Base-by-base conservation (phyloP, 2,329 filamentous ascomycete species). In the Exophiala viscosa region DNA sequence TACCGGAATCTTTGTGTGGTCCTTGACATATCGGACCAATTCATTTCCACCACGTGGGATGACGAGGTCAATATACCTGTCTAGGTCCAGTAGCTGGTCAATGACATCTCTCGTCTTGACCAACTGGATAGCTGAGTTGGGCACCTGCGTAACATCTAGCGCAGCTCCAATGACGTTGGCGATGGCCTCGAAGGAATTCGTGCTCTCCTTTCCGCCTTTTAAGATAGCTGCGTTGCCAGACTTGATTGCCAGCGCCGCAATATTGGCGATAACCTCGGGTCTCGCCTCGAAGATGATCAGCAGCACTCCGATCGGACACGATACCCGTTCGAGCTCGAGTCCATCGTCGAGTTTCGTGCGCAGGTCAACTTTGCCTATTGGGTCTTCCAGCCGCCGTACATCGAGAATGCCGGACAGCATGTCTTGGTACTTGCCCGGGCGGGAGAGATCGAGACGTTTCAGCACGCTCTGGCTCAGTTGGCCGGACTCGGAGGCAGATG, bases 281-380 rank as follows among this genome's bases (percentile, higher is more conserved):
- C 93, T 87, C 33, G 93, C 93, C 74, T 99, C 93, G 67, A 99
- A 99, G 66, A 99, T 97, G 72, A 99, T 93, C 61, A 99, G 81
- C 38, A 99, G 82, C n/a, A 97, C 91, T 54, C 93, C 93, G 62
- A 99, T 97, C 5, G 93, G 93, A 68, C 90, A 96, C 36, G 89
- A 90, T 42, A 96, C 87, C 58, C 91, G 85, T 67, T 96, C 90
- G 54, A 99, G 80, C 47, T 86, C 79, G 48, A 99, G 80, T 48
- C 85, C 87, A 62, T 96, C 87, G 69, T 97, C 93, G 9, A 99
- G 80, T 52, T 85, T 81, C 40, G 90, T 97, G 58, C 87, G 84
- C 65, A 95, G 76, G 36, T 89, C 91, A 48, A 93, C 79, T 67
- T 86, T 87, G 64, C 92, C 92, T 65, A 97, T 88, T 90, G 93